A percentile compares a stretch with the other conserved stretches of the same genome.
These are phyloP conservation scores for Suillus bovinus DNA, from an alignment of 768 basidiomycete species.

Conservation along the genomic window DNA sequence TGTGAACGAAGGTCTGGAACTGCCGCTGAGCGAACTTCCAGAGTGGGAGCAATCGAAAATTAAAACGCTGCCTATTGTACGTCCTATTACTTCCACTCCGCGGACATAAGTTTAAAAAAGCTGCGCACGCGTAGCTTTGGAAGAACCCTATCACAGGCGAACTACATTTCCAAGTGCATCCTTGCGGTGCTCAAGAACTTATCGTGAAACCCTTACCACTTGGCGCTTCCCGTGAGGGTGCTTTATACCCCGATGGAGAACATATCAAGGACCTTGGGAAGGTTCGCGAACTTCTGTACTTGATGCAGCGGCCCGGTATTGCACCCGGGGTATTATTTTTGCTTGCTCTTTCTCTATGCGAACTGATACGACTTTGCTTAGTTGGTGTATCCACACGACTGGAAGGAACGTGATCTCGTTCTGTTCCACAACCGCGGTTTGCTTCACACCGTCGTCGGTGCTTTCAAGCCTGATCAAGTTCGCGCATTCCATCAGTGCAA, in stretches of 20 bases:
- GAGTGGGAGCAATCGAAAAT: conserved; percentile 78
- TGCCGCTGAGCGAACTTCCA: conserved; percentile 66
- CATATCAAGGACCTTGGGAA: conserved; percentile 70
- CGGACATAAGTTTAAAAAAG: neutral
- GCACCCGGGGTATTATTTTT: conserved; percentile 56
- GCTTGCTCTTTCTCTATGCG: neutral
- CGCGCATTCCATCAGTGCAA: conserved; percentile 60
- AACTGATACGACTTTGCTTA: conserved; percentile 24
- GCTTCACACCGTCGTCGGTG: conserved; percentile 68
- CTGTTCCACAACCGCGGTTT: conserved; percentile 75
- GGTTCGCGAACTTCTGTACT: conserved; percentile 75
- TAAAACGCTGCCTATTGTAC: conserved; percentile 68
- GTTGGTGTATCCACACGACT: conserved; percentile 89
- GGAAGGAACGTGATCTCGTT: conserved; percentile 67
- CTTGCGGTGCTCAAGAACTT: conserved; percentile 69
- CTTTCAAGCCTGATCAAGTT: conserved; percentile 50
- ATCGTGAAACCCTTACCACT: conserved; percentile 72
- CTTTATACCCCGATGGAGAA: conserved; percentile 83
- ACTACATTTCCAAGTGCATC: conserved; percentile 90
- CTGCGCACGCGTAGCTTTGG: conserved; percentile 59
- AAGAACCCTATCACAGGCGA: conserved; percentile 86
- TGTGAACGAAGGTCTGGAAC: conserved; percentile 74
- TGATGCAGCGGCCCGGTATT: conserved; percentile 88
- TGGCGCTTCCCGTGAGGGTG: conserved; percentile 54
- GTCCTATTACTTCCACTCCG: conserved; percentile 16